Evolutionary conservation across 2,329 filamentous ascomycete species (phyloP).

Genomic region (Penicillium digitatum): DNA sequence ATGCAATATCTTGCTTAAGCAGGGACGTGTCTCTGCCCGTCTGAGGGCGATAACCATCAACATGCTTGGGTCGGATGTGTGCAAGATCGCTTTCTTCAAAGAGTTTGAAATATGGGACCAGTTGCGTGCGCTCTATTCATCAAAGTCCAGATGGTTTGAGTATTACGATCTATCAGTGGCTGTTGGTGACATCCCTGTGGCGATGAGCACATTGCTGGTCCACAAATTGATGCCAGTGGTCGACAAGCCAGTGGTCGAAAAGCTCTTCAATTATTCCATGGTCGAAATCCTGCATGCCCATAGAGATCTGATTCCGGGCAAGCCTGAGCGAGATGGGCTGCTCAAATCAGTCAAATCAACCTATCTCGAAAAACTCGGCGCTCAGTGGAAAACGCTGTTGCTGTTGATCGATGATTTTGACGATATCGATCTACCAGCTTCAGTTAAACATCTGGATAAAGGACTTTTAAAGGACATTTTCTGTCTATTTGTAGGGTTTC

Average conservation of each 20-base stretch:
- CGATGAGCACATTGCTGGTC: conserved; percentile 4
- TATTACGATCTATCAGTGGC: conserved; percentile 11
- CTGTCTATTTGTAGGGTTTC: conserved; percentile 4
- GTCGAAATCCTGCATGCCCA: background rate
- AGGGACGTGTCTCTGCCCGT: conserved; percentile 16
- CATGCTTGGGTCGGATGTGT: conserved; percentile 14
- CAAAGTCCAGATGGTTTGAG: conserved; percentile 10
- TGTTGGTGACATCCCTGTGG: conserved; percentile 7
- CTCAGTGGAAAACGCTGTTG: conserved; percentile 1
- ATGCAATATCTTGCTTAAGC: conserved; percentile 19
- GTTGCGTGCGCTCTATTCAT: conserved; percentile 7
- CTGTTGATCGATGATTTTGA: background rate
- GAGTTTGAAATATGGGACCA: conserved; percentile 20
- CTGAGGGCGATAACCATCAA: conserved; percentile 14
- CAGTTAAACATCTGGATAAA: background rate
- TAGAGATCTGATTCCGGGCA: background rate
- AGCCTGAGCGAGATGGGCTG: background rate
- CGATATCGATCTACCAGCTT: background rate
- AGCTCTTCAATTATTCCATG: background rate
- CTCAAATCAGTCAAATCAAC: background rate
- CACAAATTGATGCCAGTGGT: conserved; percentile 1
- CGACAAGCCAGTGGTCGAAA: conserved; percentile 1
- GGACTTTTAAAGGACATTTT: conserved; percentile 2
- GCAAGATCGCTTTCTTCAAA: conserved; percentile 17
- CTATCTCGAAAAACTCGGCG: background rate